Evolutionary conservation across 1,284 basidiomycete species (phyloP), one percentile per base, ranked within the genome.

Genomic region (Psilocybe mexicana): DNA sequence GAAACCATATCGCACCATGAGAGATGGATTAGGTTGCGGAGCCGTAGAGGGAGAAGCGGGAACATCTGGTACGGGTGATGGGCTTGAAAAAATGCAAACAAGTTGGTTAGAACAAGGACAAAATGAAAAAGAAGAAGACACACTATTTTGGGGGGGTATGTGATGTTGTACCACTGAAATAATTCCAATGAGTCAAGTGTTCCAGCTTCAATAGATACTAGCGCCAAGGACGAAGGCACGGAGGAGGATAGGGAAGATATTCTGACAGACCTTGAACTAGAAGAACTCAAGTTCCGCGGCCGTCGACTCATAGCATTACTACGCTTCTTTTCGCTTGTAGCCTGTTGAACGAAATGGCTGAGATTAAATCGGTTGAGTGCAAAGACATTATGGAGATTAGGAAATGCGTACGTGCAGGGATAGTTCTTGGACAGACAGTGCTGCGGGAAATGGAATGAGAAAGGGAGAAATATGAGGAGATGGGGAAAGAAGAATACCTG

Each of bases 371-470:
- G 35, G 35, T 58, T 69, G 64, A 61, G 65, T 61, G 61, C 26
- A 58, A 57, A 64, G 57, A 55, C 28, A 55, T 30, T 30, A 54
- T 59, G 52, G 55, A 46, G 42, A 54, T 42, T 42, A 42, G 54
- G 61, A 56, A 53, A 54, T 46, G 46, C 62, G 59, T 65, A 92
- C 87, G 90, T 92, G 89, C 90, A 92, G 52, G 89, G 85, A 68
- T 88, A 90, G 67, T 89, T 90, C 76, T 92, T 93, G 59, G 85
- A 82, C 58, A 85, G 73, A 73, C 90, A 93, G 69, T 93, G 90
- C 88, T 92, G 36, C 24, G 43, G 24, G 50, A 52, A 48, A 43
- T 52, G 25, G 36, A 58, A 52, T 52, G n/a, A 43, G 56, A 48
- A 30, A 26, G 4, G 49, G 14, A 8, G 40, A 11, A 50, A 40